Conservation (phyloP, 768 basidiomycete species). For the Suillus hirtellus region DNA sequence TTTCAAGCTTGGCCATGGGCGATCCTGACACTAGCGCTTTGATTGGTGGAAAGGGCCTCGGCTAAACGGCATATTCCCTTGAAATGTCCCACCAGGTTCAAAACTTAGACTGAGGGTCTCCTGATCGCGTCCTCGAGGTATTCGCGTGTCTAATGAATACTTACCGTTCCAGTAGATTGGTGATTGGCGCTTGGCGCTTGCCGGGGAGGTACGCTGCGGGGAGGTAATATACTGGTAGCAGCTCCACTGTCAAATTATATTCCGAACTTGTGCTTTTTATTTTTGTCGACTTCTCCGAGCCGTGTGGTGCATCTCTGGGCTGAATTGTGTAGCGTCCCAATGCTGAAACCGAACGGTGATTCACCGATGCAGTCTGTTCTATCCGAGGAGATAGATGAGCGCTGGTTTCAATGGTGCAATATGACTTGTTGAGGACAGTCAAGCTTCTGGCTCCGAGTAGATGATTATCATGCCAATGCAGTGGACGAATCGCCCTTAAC, state of each 20-base stretch:
- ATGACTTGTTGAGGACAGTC: neutral
- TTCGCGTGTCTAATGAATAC: conserved; percentile 26
- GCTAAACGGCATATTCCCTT: conserved; percentile 3
- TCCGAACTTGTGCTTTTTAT: neutral
- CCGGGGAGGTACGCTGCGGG: conserved; percentile 10
- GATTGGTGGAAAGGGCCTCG: conserved; percentile 4
- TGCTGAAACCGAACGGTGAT: conserved; percentile 4
- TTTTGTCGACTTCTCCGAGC: neutral
- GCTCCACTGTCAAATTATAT: conserved; percentile 1
- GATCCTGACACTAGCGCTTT: neutral
- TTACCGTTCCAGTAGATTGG: conserved; percentile 16
- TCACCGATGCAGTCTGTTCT: neutral
- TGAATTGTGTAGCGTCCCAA: neutral
- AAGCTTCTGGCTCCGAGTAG: conserved; percentile 3
- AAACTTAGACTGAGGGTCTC: conserved; percentile 17
- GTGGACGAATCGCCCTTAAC: neutral
- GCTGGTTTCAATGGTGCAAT: neutral
- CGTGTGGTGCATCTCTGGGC: neutral
- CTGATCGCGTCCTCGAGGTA: conserved; percentile 36
- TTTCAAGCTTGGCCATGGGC: neutral
- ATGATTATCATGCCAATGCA: neutral
- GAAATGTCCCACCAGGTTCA: conserved; percentile 2
- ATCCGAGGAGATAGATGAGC: conserved; percentile 3
- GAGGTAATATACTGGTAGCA: neutral
- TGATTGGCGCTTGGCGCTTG: conserved; percentile 4